These are phyloP conservation scores for Lathyrus tuberosus DNA, from an alignment of 306 rosid species.

Conservation along the genomic window DNA sequence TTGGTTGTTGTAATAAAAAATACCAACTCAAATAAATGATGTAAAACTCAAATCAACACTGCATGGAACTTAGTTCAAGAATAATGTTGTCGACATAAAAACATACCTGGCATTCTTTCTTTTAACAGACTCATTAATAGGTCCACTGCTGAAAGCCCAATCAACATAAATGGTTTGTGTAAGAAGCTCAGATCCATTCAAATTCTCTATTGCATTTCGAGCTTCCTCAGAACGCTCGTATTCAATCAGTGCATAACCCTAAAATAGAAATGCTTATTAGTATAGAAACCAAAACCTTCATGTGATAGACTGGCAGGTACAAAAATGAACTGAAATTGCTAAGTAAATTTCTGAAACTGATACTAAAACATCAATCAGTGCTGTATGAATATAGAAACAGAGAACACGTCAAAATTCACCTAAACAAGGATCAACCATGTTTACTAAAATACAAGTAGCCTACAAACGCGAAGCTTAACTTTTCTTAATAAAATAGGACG, in stretches of 20 bases:
- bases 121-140: conserved; percentile 69
- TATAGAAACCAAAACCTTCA: conserved; percentile 18
- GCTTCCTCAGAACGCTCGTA: conserved; percentile 65
- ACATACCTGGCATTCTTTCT: conserved; percentile 82
- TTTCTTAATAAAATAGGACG: conserved; percentile 6
- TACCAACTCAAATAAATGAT: conserved; percentile 18
- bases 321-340: neutral
- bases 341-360: neutral
- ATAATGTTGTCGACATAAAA: conserved; percentile 2
- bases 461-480: neutral
- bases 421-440: conserved; percentile 8
- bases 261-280: conserved; percentile 26
- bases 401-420: conserved; percentile 6
- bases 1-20: neutral
- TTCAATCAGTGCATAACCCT: conserved; percentile 66
- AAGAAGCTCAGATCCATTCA: conserved; percentile 86
- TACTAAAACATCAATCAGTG: neutral
- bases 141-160: conserved; percentile 98
- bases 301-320: neutral
- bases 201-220: conserved; percentile 74
- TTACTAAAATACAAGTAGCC: conserved; percentile 25
- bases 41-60: conserved; percentile 13
- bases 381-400: neutral
- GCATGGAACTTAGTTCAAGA: neutral
- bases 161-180: conserved; percentile 76